phyloP scores from a whole-genome alignment of 768 basidiomycete species.

The Leccinum boreale region DNA sequence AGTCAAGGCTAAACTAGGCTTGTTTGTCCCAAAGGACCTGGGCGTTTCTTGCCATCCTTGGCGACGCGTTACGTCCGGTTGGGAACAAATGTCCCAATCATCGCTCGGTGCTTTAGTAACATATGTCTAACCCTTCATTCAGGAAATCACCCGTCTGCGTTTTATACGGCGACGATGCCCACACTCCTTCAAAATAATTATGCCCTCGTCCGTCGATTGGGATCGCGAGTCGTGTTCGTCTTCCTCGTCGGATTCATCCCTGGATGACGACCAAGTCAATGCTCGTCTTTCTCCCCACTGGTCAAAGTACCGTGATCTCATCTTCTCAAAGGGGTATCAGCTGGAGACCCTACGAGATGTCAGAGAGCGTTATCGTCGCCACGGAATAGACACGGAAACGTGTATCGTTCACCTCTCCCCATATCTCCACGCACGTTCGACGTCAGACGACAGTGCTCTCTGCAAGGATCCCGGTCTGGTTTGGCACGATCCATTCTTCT shows the following conservation, averaged over 20 bases:
- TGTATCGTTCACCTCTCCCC: constrained; percentile 26
- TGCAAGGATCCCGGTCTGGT: constrained; percentile 75
- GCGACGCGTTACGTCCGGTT: neutral
- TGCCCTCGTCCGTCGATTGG: constrained; percentile 63
- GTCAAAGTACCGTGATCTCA: constrained; percentile 48
- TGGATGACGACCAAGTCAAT: constrained; percentile 54
- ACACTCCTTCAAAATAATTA: constrained; percentile 32
- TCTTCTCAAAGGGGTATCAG: constrained; percentile 52
- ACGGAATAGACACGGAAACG: constrained; percentile 21
- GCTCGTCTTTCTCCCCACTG: constrained; percentile 59
- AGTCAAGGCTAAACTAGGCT: constrained; percentile 7
- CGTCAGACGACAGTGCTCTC: constrained; percentile 53
- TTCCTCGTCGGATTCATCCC: constrained; percentile 47
- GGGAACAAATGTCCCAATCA: neutral
- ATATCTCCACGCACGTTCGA: constrained; percentile 32
- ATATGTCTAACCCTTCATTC: neutral
- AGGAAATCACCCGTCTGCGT: neutral
- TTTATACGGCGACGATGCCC: constrained; percentile 6
- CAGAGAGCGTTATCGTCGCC: constrained; percentile 49
- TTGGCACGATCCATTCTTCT: constrained; percentile 18
- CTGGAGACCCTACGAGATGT: constrained; percentile 72
- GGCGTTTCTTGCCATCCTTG: constrained; percentile 5
- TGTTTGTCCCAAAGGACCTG: constrained; percentile 10
- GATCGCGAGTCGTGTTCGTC: constrained; percentile 36
- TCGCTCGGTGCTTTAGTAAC: neutral